phyloP scores from a whole-genome alignment of 1,284 basidiomycete species.

The Marasmius oreades region DNA sequence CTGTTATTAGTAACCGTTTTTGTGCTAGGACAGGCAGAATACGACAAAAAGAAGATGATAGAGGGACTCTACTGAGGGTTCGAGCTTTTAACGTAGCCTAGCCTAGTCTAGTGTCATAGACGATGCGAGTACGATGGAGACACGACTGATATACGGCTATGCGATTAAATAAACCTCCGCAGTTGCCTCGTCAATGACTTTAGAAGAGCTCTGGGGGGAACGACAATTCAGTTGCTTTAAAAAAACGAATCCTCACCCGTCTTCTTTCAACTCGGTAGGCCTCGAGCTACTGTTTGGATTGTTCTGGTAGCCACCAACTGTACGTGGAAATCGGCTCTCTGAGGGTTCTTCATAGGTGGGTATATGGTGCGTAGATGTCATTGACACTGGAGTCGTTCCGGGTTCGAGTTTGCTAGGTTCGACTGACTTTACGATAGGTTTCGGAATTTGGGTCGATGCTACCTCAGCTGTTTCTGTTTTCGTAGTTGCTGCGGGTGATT shows the following conservation, averaged over 20 bases:
- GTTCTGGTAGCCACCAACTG: constrained; percentile 38
- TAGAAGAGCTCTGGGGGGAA: not conserved
- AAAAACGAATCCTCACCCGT: constrained; percentile 77
- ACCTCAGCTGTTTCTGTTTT: too few species aligned
- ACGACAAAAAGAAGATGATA: constrained; percentile 50
- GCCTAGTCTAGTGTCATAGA: constrained; percentile 63
- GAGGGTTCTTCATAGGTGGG: constrained; percentile 67
- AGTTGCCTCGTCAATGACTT: constrained; percentile 15
- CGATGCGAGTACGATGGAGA: constrained; percentile 61
- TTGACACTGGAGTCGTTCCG: constrained; percentile 17
- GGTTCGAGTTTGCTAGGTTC: constrained; percentile 14
- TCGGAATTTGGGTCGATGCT: constrained; percentile 16
- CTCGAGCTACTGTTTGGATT: constrained; percentile 58
- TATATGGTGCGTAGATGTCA: constrained; percentile 57
- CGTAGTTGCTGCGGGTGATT: too few species aligned
- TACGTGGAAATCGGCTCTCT: constrained; percentile 43
- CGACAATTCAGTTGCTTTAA: constrained; percentile 10
- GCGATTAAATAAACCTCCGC: constrained; percentile 24
- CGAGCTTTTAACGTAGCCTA: constrained; percentile 56
- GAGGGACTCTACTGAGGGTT: constrained; percentile 69
- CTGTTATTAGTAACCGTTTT: constrained; percentile 76
- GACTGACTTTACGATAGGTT: constrained; percentile 10
- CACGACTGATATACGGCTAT: constrained; percentile 48
- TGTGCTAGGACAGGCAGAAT: constrained; percentile 64
- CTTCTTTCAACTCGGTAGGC: constrained; percentile 96